A percentile compares a stretch with the other conserved stretches of the same genome.
Evolutionary conservation across 2,329 filamentous ascomycete species (phyloP).

Genomic region (Venturia pyrina): DNA sequence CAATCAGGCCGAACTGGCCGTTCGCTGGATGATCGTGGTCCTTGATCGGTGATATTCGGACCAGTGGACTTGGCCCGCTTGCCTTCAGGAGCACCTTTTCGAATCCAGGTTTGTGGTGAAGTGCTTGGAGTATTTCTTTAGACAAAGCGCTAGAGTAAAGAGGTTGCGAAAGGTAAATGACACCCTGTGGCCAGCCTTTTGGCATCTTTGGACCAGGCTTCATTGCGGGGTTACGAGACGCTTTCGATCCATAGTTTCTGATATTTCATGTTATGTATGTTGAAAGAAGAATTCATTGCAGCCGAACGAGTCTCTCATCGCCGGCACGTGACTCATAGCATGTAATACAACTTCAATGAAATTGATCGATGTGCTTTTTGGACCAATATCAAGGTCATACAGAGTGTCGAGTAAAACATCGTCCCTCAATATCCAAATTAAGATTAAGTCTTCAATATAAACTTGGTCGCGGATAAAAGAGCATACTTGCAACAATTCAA

Average conservation of each 20-base stretch:
- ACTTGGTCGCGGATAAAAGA: no score
- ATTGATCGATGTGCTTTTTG: no score
- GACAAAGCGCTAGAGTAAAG: constrained; percentile 21
- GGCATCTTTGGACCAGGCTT: constrained; percentile 13
- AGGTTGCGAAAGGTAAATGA: constrained; percentile 22
- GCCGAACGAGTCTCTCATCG: not conserved
- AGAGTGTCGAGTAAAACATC: no score
- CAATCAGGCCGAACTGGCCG: constrained; percentile 39
- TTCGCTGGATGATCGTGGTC: constrained; percentile 36
- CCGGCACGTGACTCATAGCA: not conserved
- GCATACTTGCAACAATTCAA: no score
- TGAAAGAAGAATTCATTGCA: no score
- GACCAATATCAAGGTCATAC: no score
- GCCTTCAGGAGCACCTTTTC: constrained; percentile 16
- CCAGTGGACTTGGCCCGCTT: constrained; percentile 24
- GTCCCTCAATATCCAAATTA: no score
- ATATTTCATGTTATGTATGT: not conserved
- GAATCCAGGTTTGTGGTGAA: constrained; percentile 17
- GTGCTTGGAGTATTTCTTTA: constrained; percentile 16
- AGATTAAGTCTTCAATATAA: no score
- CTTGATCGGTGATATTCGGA: constrained; percentile 33
- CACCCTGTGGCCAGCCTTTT: constrained; percentile 22
- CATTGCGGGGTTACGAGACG: not conserved
- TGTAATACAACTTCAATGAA: no score
- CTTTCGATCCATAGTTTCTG: not conserved